Base-by-base conservation (phyloP, 2,329 filamentous ascomycete species). In the Aspergillus arachidicola region DNA sequence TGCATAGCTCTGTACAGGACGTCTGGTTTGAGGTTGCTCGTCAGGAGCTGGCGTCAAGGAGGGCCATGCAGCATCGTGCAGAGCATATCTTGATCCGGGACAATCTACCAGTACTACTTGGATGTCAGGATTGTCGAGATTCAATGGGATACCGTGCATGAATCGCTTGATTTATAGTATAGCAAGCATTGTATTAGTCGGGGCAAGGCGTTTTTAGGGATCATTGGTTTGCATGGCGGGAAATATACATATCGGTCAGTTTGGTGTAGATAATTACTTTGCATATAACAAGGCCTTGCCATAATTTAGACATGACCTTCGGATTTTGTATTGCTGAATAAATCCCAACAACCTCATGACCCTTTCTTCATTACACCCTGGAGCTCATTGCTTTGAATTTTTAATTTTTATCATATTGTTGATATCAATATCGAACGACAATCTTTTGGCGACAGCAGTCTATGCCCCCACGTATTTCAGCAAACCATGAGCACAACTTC, bases 1-100 rank as follows among this genome's bases (percentile, higher is more conserved):
- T 73, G 57, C 72, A 78, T 64, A 68, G 66, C 46, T 75, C 74
- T 4, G 66, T 78, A 19, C 67, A 73, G 41, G 78, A 80, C 59
- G 73, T 80, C 53, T 81, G 78, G 78, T 78, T 79, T 61, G 73
- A 76, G 65, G 74, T 73, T 51, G 78, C 75, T 7, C 68, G 64
- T 12, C 64, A 69, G 32, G 77, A 79, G 58, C 61, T 80, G 61
- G 65, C 41, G 2, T 64, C 63, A 19, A 69, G 78, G 54, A 62
- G 67, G 23, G 71, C 73, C 12, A 59, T 71, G 30, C 75, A 71
- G 16, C 79, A 81, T 65, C 68, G 71, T 57, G 68, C 72, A 60
- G 76, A 78, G 59, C 68, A 69, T 38, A 69, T 78, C 23, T 70
- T 71, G 66, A 66, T 75, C 50, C 75, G 73, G 73, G 70, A 76